Conservation (phyloP, 345 rosid genomes). For the Ailanthus altissimus region DNA sequence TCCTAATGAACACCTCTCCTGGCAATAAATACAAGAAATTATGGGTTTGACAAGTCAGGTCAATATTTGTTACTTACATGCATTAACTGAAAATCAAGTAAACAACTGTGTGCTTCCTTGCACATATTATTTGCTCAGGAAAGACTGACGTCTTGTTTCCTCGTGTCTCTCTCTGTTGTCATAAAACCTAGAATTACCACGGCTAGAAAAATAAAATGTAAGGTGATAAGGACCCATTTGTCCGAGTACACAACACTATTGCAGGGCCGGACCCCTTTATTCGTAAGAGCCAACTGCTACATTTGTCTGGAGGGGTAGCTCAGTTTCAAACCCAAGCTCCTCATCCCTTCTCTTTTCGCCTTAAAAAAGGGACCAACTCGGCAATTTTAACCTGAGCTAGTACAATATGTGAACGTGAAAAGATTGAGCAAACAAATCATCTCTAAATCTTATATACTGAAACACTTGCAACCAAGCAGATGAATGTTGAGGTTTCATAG, state of each 20-base stretch:
- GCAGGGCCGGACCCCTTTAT: not conserved
- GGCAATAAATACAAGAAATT: not conserved
- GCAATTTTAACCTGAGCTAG: not conserved
- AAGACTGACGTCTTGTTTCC: not conserved
- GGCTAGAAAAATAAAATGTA: not conserved
- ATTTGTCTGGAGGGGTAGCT: slow-evolving; percentile 5
- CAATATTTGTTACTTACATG: not conserved
- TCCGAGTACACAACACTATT: not conserved
- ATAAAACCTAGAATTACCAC: not conserved
- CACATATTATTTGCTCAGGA: not conserved
- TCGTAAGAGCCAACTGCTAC: slow-evolving; percentile 1
- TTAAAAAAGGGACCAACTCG: not conserved
- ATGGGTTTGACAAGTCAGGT: not conserved
- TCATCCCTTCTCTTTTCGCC: not conserved
- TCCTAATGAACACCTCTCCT: not conserved
- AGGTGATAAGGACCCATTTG: slow-evolving; percentile 8
- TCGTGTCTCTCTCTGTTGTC: not conserved
- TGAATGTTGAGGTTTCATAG: not conserved
- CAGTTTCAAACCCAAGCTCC: not conserved
- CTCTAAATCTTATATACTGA: not conserved
- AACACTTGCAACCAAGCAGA: not conserved
- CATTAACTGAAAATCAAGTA: not conserved
- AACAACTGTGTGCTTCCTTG: not conserved
- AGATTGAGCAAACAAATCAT: not conserved
- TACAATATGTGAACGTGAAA: not conserved